Base-by-base conservation (phyloP, 345 rosid species). In the Salix dunnii region DNA sequence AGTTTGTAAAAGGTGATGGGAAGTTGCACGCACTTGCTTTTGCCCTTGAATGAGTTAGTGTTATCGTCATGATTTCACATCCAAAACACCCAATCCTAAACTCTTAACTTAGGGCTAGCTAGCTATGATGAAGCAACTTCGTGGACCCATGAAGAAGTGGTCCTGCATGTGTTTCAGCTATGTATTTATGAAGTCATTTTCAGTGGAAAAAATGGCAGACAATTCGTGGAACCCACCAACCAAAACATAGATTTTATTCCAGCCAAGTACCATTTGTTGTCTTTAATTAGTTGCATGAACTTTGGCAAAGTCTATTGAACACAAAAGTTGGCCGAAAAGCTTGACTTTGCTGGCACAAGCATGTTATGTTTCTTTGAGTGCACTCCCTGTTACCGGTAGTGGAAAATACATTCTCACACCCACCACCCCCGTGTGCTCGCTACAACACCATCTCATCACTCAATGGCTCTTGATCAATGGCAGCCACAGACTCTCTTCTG, bases 331-430 rank as follows among this genome's bases (percentile, higher is more conserved):
- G 94, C 96, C 92, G 96, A 82, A 94, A 94, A 94, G 90, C 88
- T 90, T 90, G 97, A 94, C 97, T 89, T 87, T 89, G 83, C 78
- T 84, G 88, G 84, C 83, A 88, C 77, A 74, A 84, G 86, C 88
- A 89, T 84, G 88, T 78, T 83, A 23, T 82, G 82, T 86, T 88
- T 80, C 93, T 92, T 94, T 87, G 97, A 92, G 97, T 92, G 76
- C 97, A 92, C 97, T 89, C 93, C 63, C 79, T 79, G 75, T 61
- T 75, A 58, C 76, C 72, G 79, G 84, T 80, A 71, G 81, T 73
- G 73, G 80, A 69, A 68, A 33, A 81, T 75, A 71, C 84, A 46
- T 71, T 76, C 80, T 81, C 82, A 76, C 83, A 61, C 81, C 75
- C 67, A 27, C 74, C 70, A 10, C 27, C 51, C 18, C 36, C 48